A percentile compares a stretch with the other conserved stretches of the same genome.
phyloP scores from a whole-genome alignment of 306 rosid genomes.

The Cajanus cajan region DNA sequence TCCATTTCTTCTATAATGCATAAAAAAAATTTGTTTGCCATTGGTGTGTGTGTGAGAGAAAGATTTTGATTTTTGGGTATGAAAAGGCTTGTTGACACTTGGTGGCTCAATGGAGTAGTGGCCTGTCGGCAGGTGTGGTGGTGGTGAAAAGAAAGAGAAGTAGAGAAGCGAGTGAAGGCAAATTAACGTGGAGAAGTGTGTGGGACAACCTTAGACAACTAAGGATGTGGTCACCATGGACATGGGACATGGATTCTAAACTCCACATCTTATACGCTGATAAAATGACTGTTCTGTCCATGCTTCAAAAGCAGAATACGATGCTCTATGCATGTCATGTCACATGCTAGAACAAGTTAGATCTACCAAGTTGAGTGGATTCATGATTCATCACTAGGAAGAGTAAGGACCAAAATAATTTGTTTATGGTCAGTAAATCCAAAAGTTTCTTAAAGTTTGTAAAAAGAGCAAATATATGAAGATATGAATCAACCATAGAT shows the following conservation, averaged over 20 bases:
- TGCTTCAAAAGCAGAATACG: not conserved
- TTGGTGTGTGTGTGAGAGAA: conserved; percentile 25
- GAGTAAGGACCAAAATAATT: not conserved
- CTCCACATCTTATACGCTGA: conserved; percentile 28
- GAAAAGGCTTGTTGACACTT: conserved; percentile 15
- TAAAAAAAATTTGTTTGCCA: conserved; percentile 45
- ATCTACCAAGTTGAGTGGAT: conserved; percentile 23
- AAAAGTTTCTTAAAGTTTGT: conserved; percentile 16
- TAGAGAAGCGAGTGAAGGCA: conserved; percentile 36
- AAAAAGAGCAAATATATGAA: conserved; percentile 6
- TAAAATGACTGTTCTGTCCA: conserved; percentile 38
- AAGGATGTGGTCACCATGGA: conserved; percentile 49
- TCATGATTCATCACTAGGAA: conserved; percentile 8
- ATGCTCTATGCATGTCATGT: conserved; percentile 26
- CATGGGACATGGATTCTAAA: conserved; percentile 34
- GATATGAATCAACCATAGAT: not conserved
- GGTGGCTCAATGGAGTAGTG: conserved; percentile 4
- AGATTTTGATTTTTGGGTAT: conserved; percentile 1
- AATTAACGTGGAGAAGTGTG: conserved; percentile 28
- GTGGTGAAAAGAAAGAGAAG: conserved; percentile 29
- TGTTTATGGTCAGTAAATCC: not conserved
- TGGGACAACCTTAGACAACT: conserved; percentile 34
- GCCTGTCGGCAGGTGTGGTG: conserved; percentile 37
- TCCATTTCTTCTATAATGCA: conserved; percentile 66
- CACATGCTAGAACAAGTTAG: conserved; percentile 25